phyloP scores from a whole-genome alignment of 148 eudicot species.

The Spergularia marina region DNA sequence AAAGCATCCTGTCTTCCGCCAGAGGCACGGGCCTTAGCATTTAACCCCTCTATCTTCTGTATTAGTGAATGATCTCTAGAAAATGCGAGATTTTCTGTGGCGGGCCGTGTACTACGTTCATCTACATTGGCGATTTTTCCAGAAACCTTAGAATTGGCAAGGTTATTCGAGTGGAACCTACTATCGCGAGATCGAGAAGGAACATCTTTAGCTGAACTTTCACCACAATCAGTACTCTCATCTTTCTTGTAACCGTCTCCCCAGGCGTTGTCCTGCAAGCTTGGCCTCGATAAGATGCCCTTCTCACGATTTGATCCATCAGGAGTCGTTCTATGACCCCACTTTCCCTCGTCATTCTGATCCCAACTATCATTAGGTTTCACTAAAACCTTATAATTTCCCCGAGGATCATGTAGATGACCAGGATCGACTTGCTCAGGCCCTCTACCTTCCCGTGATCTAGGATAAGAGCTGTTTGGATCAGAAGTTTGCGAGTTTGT shows the following conservation, averaged over 20 bases:
- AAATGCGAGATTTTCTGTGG: conserved; percentile 33
- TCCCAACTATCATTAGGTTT: conserved; percentile 51
- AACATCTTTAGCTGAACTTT: conserved; percentile 29
- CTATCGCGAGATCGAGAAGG: conserved; percentile 25
- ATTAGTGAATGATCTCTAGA: conserved; percentile 55
- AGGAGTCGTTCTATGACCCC: conserved; percentile 37
- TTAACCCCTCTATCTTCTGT: conserved; percentile 75
- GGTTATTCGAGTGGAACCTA: conserved; percentile 24
- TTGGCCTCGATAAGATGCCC: conserved; percentile 34
- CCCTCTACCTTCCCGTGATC: conserved; percentile 42
- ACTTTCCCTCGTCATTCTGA: conserved; percentile 43
- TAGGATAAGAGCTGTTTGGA: conserved; percentile 45
- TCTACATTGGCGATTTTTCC: conserved; percentile 31
- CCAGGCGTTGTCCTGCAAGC: conserved; percentile 46
- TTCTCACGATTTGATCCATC: conserved; percentile 37
- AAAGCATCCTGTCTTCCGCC: conserved; percentile 48
- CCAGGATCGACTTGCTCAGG: conserved; percentile 48
- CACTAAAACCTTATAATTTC: conserved; percentile 43
- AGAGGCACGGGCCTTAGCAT: conserved; percentile 72
- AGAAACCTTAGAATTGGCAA: conserved; percentile 27
- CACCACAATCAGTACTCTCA: conserved; percentile 34
- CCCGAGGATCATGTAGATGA: conserved; percentile 47
- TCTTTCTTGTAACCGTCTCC: conserved; percentile 43
- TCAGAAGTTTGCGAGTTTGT: conserved; percentile 51
- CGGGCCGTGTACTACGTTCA: conserved; percentile 26